Evolutionary conservation across 805 yeast genomes (phyloP).

Genomic region (Schizosaccharomyces octosporus): DNA sequence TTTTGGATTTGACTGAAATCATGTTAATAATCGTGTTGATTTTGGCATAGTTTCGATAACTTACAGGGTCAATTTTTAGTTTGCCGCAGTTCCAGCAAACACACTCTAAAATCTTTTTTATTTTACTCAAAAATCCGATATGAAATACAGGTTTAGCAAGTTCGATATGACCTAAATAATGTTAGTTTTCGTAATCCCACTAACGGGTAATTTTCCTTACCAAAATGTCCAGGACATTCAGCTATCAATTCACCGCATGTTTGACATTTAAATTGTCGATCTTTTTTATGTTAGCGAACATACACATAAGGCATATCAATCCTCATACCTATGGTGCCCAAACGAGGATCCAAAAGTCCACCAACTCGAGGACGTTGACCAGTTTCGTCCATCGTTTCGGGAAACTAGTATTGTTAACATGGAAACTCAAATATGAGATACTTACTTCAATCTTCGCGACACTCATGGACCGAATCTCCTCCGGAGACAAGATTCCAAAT

Average conservation of each 20-base stretch:
- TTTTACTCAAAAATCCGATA: conserved; percentile 72
- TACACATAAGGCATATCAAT: neutral
- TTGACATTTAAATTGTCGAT: conserved; percentile 91
- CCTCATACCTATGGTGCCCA: conserved; percentile 54
- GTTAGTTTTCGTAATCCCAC: neutral
- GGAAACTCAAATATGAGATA: neutral
- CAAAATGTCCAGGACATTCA: conserved; percentile 98
- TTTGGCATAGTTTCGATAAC: neutral
- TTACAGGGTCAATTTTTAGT: conserved; percentile 43
- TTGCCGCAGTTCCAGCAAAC: conserved; percentile 99
- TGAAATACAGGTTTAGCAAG: conserved; percentile 96
- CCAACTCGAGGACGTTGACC: conserved; percentile 88
- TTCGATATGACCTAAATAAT: conserved; percentile 50
- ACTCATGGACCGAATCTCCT: conserved; percentile 89
- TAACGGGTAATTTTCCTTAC: neutral
- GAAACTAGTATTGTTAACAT: conserved; percentile 22
- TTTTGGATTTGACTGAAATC: conserved; percentile 26
- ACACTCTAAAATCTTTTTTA: conserved; percentile 85
- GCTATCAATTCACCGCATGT: conserved; percentile 98
- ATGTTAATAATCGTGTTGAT: neutral
- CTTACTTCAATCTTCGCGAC: conserved; percentile 69
- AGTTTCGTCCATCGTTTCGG: conserved; percentile 98
- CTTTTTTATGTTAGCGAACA: neutral
- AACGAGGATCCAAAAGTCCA: conserved; percentile 87
- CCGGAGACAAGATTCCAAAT: conserved; percentile 93